Evolutionary conservation across 2,329 filamentous ascomycete genomes (phyloP).

Genomic region (Phoma herbarum): DNA sequence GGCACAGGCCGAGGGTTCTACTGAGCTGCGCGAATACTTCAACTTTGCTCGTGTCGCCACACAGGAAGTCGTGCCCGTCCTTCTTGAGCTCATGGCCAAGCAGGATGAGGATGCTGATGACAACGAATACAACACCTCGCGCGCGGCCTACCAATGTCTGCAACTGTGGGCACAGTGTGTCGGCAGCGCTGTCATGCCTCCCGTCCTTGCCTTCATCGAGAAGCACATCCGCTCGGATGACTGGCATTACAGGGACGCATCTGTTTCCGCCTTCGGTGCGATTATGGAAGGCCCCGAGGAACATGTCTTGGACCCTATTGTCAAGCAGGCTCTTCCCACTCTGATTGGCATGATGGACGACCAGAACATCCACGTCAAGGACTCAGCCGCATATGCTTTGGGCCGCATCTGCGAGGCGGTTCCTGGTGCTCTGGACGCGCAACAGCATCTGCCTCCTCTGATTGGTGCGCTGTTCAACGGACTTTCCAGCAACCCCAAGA

Average conservation of each 20-base stretch:
- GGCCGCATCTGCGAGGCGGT: slow-evolving; percentile 95
- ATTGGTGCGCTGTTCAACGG: slow-evolving; percentile 91
- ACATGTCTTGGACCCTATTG: slow-evolving; percentile 87
- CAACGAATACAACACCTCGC: slow-evolving; percentile 96
- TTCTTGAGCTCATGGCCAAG: slow-evolving; percentile 88
- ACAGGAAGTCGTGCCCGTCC: slow-evolving; percentile 90
- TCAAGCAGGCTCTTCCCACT: slow-evolving; percentile 93
- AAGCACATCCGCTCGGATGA: slow-evolving; percentile 87
- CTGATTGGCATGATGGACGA: slow-evolving; percentile 95
- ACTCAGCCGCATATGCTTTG: slow-evolving; percentile 94
- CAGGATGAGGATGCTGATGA: slow-evolving; percentile 97
- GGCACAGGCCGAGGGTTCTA: slow-evolving; percentile 74
- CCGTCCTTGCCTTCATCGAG: slow-evolving; percentile 92
- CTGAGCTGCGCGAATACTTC: slow-evolving; percentile 90
- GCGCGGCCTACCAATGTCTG: slow-evolving; percentile 94
- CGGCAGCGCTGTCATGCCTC: slow-evolving; percentile 80
- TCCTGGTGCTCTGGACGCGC: slow-evolving; percentile 88
- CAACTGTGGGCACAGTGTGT: slow-evolving; percentile 96
- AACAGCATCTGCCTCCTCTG: slow-evolving; percentile 81
- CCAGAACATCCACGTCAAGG: slow-evolving; percentile 85
- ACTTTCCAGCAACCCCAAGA: slow-evolving; percentile 90
- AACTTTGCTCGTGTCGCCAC: slow-evolving; percentile 95
- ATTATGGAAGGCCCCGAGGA: slow-evolving; percentile 99
- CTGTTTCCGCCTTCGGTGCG: slow-evolving; percentile 95
- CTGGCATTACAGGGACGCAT: slow-evolving; percentile 94